phyloP scores from a whole-genome alignment of 2,329 filamentous ascomycete genomes.

The Geosmithia putterillii region DNA sequence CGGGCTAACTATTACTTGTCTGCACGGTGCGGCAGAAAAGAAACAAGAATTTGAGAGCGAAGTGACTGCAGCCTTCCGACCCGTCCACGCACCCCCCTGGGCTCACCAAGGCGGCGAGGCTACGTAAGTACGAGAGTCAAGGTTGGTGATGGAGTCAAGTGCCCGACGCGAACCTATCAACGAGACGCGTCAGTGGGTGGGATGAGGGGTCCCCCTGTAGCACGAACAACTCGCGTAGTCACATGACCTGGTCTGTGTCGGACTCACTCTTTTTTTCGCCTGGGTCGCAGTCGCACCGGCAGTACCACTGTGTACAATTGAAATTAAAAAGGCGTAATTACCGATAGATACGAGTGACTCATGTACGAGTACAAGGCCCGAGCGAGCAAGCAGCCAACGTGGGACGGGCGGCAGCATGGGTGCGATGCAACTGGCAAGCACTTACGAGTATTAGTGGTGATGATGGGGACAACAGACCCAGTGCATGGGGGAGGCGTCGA shows the following conservation, averaged over 20 bases:
- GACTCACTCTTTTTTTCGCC: neutral
- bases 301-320: no score
- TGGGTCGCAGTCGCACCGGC: neutral
- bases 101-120: slow-evolving; percentile 2
- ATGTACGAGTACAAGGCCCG: neutral
- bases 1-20: neutral
- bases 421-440: no score
- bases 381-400: neutral
- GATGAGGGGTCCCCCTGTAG: neutral
- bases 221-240: neutral
- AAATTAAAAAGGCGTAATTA: no score
- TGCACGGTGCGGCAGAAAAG: neutral
- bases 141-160: neutral
- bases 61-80: slow-evolving; percentile 3
- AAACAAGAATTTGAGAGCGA: neutral
- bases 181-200: neutral
- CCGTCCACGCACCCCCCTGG: neutral
- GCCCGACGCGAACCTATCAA: neutral
- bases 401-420: neutral
- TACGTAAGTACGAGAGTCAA: neutral
- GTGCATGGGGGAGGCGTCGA: slow-evolving; percentile 1
- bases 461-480: no score
- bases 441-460: neutral
- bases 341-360: neutral
- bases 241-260: neutral